Base-by-base conservation (phyloP, 768 basidiomycete species). In the Megacollybia marginata region DNA sequence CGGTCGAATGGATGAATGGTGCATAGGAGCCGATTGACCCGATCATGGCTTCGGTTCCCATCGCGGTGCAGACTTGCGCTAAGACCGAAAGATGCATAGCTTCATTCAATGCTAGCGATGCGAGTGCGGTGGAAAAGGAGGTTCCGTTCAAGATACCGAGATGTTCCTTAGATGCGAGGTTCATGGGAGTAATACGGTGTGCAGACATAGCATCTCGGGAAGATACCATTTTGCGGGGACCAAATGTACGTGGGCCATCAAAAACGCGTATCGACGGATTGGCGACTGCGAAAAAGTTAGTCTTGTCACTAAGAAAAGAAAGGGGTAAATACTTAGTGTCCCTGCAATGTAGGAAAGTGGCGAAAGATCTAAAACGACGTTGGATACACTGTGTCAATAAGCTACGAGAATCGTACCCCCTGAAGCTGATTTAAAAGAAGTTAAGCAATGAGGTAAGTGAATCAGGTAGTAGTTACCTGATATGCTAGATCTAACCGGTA, bases 401-500 rank as follows among this genome's bases (percentile, higher is more conserved):
- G 51, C 38, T 52, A 50, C 34, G 34, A 35, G 44, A 23, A 33
- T 48, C 68, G 48, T 56, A 83, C 84, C 83, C 63, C 88, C 88
- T 16, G 82, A 85, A 15, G 88, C 83, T 31, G 85, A 28, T 28
- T 28, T n/a, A n/a, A 28, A 28, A 28, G 6, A 28, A 28, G 23
- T 28, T 28, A 28, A n/a, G 23, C 23, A 28, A 28, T 28, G 23
- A 28, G 23, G 23, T 3, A 28, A 28, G 23, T 28, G 23, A 28
- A 28, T 28, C 23, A 28, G 23, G 23, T 28, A 28, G 23, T 28
- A 28, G 23, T 28, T 28, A 28, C 23, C 23, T 28, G 23, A 87
- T 53, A 91, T 87, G 53, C 80, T 85, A 35, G 83, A 82, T 32
- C 88, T 76, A 11, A 91, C 71, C 16, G 88, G 88, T n/a, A 91